Evolutionary conservation across 352 stramenopile genomes (phyloP).

Genomic region (Pythium aphanidermatum): DNA sequence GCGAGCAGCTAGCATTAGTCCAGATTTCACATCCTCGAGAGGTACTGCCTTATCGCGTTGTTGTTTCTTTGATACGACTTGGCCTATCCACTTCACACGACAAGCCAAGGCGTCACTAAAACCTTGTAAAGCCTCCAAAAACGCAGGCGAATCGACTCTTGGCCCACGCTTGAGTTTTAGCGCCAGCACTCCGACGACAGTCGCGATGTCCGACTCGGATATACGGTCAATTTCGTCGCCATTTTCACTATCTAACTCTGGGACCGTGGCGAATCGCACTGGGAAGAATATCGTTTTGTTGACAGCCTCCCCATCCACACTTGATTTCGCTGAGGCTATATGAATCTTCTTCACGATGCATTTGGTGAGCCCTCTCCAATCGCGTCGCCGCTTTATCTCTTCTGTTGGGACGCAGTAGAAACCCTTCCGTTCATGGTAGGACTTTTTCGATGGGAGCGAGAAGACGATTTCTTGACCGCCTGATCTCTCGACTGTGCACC

Average conservation of each 20-base stretch:
- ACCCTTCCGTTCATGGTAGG: not conserved
- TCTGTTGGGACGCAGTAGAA: constrained; percentile 16
- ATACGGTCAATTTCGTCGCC: not conserved
- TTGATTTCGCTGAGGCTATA: not conserved
- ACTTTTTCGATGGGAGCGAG: constrained; percentile 6
- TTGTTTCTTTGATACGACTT: constrained; percentile 9
- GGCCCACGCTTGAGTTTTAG: constrained; percentile 4
- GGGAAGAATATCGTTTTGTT: constrained; percentile 2
- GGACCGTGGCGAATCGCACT: no score
- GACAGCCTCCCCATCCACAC: not conserved
- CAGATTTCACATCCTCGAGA: no score
- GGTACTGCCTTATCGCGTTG: not conserved
- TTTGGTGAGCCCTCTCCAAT: constrained; percentile 8
- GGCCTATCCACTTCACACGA: constrained; percentile 10
- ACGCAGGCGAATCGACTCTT: no score
- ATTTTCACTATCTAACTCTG: not conserved
- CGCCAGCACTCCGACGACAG: constrained; percentile 6
- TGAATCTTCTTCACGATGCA: constrained; percentile 2
- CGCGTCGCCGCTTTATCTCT: constrained; percentile 8
- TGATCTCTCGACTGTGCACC: not conserved
- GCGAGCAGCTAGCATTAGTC: no score
- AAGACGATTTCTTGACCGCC: constrained; percentile 7
- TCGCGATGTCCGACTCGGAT: not conserved
- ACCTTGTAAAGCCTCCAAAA: not conserved
- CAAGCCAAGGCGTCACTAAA: not conserved